These are phyloP conservation scores for Tolypocladium paradoxum DNA, from an alignment of 2,329 filamentous ascomycete species.

Conservation along the genomic window DNA sequence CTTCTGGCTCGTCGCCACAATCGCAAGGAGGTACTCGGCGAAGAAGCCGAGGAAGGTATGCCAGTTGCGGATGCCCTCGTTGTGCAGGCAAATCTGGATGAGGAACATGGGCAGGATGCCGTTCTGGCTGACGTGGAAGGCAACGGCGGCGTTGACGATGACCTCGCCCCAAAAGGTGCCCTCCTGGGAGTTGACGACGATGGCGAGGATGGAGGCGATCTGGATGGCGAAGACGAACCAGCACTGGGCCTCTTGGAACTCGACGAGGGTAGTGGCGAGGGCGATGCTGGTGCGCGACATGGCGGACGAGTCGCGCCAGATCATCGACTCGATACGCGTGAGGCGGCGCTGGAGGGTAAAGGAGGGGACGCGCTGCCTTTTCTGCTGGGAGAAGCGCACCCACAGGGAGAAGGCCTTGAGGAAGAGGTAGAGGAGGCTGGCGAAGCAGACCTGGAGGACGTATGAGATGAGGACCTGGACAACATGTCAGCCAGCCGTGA, in stretches of 20 bases:
- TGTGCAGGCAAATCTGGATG: conserved; percentile 25
- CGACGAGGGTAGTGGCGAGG: conserved; percentile 28
- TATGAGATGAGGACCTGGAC: conserved; percentile 27
- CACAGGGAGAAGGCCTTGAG: conserved; percentile 25
- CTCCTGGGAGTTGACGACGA: conserved; percentile 28
- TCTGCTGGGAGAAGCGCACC: conserved; percentile 20
- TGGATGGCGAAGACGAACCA: conserved; percentile 30
- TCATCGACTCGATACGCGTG: conserved; percentile 24
- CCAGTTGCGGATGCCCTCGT: conserved; percentile 29
- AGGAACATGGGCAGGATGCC: conserved; percentile 27
- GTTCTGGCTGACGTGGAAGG: conserved; percentile 25
- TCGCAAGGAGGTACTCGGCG: conserved; percentile 25
- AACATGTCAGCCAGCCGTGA: no score
- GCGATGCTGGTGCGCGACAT: conserved; percentile 26
- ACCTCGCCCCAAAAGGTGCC: conserved; percentile 29
- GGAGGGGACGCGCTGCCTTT: neutral
- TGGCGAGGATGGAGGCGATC: conserved; percentile 28
- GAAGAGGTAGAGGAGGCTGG: conserved; percentile 20
- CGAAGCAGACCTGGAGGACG: conserved; percentile 25
- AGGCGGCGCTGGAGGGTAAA: conserved; percentile 15
- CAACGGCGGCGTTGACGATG: conserved; percentile 25
- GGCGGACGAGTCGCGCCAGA: conserved; percentile 25
- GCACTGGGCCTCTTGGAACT: conserved; percentile 28
- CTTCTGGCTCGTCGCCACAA: conserved; percentile 25
- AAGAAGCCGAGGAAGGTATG: conserved; percentile 29